A percentile compares a stretch with the other conserved stretches of the same genome.
These are phyloP conservation scores for Podospora pseudopauciseta DNA, from an alignment of 495 filamentous ascomycete genomes.

Conservation along the genomic window DNA sequence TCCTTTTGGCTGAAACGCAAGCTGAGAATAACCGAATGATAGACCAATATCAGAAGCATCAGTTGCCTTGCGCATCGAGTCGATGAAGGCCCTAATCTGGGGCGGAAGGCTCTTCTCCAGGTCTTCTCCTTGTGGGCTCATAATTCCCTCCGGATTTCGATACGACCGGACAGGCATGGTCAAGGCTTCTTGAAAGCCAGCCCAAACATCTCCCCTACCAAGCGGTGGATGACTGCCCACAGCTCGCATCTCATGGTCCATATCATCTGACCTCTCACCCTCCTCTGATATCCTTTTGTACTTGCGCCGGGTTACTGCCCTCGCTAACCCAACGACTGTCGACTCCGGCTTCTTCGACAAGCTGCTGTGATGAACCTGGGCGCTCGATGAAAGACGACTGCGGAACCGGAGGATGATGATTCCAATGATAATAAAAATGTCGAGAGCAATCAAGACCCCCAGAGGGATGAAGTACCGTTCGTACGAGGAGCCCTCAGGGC, in stretches of 20 bases:
- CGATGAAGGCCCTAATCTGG: conserved; percentile 45
- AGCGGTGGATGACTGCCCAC: conserved; percentile 19
- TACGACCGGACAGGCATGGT: conserved; percentile 19
- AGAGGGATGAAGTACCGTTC: conserved; percentile 42
- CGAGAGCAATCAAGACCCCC: conserved; percentile 38
- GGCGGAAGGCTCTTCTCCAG: conserved; percentile 31
- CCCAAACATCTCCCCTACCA: conserved; percentile 23
- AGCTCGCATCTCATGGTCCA: conserved; percentile 30
- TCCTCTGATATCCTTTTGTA: conserved; percentile 39
- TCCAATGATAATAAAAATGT: conserved; percentile 35
- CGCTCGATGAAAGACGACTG: conserved; percentile 20
- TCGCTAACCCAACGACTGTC: neutral
- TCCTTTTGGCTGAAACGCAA: conserved; percentile 45
- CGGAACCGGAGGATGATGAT: conserved; percentile 30
- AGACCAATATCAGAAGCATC: conserved; percentile 48
- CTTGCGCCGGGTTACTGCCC: neutral
- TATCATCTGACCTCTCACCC: conserved; percentile 8
- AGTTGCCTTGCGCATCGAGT: conserved; percentile 48
- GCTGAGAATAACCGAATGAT: conserved; percentile 46
- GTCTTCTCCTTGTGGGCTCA: conserved; percentile 24
- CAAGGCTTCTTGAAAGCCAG: conserved; percentile 38
- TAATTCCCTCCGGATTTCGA: conserved; percentile 11
- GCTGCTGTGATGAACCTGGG: neutral
- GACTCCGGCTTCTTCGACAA: neutral
- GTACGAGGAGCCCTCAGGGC: conserved; percentile 35